These are phyloP conservation scores for Tarenaya hassleriana DNA, from an alignment of 345 rosid genomes.

Conservation along the genomic window DNA sequence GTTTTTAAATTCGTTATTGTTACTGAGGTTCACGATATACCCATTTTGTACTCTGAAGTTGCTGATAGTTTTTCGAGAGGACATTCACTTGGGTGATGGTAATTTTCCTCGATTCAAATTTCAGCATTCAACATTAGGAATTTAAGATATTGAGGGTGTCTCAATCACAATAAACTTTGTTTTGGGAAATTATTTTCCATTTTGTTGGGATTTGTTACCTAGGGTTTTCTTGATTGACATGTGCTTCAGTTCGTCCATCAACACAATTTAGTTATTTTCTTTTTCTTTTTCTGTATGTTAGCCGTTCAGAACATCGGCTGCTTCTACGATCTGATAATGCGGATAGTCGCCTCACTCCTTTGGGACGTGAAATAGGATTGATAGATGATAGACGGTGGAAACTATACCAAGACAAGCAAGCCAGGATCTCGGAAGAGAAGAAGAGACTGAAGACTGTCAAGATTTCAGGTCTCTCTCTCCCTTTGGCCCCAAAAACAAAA, in stretches of 20 bases:
- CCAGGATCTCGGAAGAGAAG: constrained; percentile 73
- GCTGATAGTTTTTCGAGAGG: too few relatives aligned
- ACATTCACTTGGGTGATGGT: too few relatives aligned
- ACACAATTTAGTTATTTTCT: constrained; percentile 11
- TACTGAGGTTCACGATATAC: too few relatives aligned
- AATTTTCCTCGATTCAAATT: too few relatives aligned
- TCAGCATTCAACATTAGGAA: too few relatives aligned
- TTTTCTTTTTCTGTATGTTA: constrained; percentile 26
- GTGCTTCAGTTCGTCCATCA: constrained; percentile 7
- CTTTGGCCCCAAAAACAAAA: not conserved
- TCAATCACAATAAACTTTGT: too few relatives aligned
- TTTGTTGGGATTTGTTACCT: not conserved
- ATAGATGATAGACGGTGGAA: constrained; percentile 92
- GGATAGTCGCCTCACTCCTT: constrained; percentile 94
- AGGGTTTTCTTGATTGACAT: constrained; percentile 2
- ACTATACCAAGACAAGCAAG: constrained; percentile 81
- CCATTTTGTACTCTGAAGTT: too few relatives aligned
- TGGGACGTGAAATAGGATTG: constrained; percentile 84
- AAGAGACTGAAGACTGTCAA: constrained; percentile 66
- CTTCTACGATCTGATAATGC: constrained; percentile 96
- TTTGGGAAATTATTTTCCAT: constrained; percentile 1
- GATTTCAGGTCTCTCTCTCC: constrained; percentile 57
- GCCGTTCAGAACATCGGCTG: constrained; percentile 92
- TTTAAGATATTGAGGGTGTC: too few relatives aligned
- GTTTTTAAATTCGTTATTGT: too few relatives aligned